These are phyloP conservation scores for Monosporascus sp. DNA, from an alignment of 2,329 filamentous ascomycete species.

Conservation along the genomic window DNA sequence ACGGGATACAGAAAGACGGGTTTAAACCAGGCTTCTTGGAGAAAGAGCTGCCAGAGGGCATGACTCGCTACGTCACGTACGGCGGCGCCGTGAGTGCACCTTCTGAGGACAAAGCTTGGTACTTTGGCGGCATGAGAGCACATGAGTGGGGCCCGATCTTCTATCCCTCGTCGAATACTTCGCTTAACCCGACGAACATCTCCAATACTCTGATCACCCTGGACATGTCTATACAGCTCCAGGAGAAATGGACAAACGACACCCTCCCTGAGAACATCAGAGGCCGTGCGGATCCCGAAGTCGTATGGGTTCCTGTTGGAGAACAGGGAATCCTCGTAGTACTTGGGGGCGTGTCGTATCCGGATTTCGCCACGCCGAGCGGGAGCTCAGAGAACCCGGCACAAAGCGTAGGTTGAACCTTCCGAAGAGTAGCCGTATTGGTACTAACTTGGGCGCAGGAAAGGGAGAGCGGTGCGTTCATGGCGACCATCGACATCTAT, in stretches of 20 bases:
- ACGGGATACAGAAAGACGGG: slow-evolving; percentile 38
- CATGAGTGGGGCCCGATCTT: slow-evolving; percentile 45
- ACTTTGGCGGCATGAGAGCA: slow-evolving; percentile 60
- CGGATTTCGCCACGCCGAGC: slow-evolving; percentile 37
- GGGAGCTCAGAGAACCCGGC: slow-evolving; percentile 26
- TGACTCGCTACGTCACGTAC: slow-evolving; percentile 59
- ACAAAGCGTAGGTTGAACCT: slow-evolving; percentile 33
- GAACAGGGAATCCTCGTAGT: slow-evolving; percentile 70
- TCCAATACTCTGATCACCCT: slow-evolving; percentile 56
- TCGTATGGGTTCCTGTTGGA: slow-evolving; percentile 75
- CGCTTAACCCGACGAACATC: slow-evolving; percentile 35
- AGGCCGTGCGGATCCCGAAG: slow-evolving; percentile 57
- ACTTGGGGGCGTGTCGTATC: slow-evolving; percentile 66
- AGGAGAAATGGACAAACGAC: slow-evolving; percentile 51
- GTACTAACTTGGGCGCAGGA: slow-evolving; percentile 36
- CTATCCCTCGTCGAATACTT: slow-evolving; percentile 25
- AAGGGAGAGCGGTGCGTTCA: slow-evolving; percentile 65
- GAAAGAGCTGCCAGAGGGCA: slow-evolving; percentile 33
- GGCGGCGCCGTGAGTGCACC: slow-evolving; percentile 61
- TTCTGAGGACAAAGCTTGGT: slow-evolving; percentile 67
- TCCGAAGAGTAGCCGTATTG: background rate
- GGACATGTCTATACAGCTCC: slow-evolving; percentile 48
- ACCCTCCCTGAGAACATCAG: slow-evolving; percentile 59
- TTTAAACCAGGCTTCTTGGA: slow-evolving; percentile 41
- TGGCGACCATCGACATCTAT: slow-evolving; percentile 67